Base-by-base conservation (phyloP, 2,329 filamentous ascomycete genomes). In the Neofusicoccum laricinum region DNA sequence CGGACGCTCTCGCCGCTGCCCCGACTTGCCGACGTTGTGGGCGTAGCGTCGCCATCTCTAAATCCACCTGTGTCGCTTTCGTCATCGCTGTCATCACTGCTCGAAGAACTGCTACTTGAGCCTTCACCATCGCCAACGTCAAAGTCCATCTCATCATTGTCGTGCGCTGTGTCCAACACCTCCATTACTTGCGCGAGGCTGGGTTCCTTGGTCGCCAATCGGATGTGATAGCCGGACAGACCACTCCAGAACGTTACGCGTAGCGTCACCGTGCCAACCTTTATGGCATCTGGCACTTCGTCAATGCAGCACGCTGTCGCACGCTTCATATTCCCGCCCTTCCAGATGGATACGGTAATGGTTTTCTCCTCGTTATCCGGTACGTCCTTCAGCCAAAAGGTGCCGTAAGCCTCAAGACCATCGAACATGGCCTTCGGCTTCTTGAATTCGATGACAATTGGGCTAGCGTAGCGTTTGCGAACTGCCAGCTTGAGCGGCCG, bases 361-460 rank as follows among this genome's bases (percentile, higher is more conserved):
- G 82, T 85, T 48, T 81, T 78, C 61, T 88, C 82, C 69, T 90
- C 85, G 65, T 91, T 89, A 64, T 92, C 90, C 0, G 82, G 77
- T 0, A 92, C 79, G n/a, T 91, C 86, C 67, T 86, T 85, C 17
- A 91, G 80, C 89, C 89, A 91, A 1, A 90, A 76, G 2, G 90
- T 81, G 6, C 83, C 55, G n/a, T 59, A 59, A 8, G 86, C 88
- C 1, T 82, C 77, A 0, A 85, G 86, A 64, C 82, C 84, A 58
- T 89, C 85, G 0, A 78, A 72, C 40, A 85, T 70, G 57, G 84
- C 62, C 7, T 79, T 79, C 63, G 85, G 85, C 64, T 85, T 81
- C 46, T 87, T 82, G 68, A 90, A 89, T 69, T 87, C 83, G 25
- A 88, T 72, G 2, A 87, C 72, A 36, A 88, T 70, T 25, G 82